phyloP scores from a whole-genome alignment of 768 basidiomycete species.

The Lactarius hatsudake region DNA sequence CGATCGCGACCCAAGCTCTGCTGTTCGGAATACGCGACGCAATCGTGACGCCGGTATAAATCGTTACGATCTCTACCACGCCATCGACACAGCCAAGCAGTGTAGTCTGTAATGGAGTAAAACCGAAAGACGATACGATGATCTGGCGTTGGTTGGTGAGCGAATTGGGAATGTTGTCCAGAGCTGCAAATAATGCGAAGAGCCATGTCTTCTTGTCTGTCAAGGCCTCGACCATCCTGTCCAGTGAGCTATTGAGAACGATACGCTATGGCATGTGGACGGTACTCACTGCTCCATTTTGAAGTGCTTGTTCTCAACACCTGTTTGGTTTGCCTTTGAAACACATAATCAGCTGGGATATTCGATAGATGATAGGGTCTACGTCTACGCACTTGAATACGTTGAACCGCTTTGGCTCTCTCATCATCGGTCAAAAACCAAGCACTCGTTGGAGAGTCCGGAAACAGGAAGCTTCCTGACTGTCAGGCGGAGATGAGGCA shows the following conservation, averaged over 20 bases:
- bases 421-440: conserved; percentile 72
- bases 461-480: conserved; percentile 60
- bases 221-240: conserved; percentile 66
- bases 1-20: conserved; percentile 57
- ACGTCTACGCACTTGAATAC: conserved; percentile 52
- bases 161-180: conserved; percentile 65
- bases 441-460: conserved; percentile 70
- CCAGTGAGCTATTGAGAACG: background rate
- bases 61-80: conserved; percentile 62
- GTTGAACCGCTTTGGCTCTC: conserved; percentile 56
- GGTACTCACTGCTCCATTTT: conserved; percentile 70
- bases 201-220: conserved; percentile 73
- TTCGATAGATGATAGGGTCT: background rate
- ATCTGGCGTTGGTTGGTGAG: conserved; percentile 63
- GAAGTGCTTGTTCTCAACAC: conserved; percentile 78
- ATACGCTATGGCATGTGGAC: background rate
- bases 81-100: conserved; percentile 68
- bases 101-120: conserved; percentile 60
- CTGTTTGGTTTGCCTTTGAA: conserved; percentile 67
- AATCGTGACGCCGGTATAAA: conserved; percentile 60
- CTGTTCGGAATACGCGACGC: conserved; percentile 55
- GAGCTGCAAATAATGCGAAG: conserved; percentile 63
- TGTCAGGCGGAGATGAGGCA: background rate
- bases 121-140: conserved; percentile 67
- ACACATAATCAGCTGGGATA: background rate